Percentiles rank a stretch among this genome's conserved stretches.
Conservation (phyloP, 345 rosid species). For the Hypericum androsaemum region DNA sequence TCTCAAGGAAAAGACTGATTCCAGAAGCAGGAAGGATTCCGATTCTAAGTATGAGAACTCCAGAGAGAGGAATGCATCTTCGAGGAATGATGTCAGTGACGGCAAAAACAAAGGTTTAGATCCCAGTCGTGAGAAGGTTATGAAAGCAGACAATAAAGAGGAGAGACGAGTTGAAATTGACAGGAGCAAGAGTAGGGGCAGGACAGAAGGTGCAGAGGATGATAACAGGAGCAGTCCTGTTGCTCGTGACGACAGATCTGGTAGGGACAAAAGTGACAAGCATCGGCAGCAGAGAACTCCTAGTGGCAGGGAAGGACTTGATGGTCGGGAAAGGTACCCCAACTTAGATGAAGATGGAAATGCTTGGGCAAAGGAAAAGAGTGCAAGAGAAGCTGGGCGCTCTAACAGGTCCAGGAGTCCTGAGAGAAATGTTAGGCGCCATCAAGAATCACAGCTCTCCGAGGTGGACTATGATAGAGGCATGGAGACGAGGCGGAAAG, state of each 20-base stretch:
- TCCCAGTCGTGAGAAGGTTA: constrained; percentile 42
- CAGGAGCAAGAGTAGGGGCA: constrained; percentile 43
- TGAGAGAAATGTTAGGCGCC: constrained; percentile 50
- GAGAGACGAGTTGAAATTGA: constrained; percentile 48
- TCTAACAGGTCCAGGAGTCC: constrained; percentile 71
- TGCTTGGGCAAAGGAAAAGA: constrained; percentile 38
- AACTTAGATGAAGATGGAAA: constrained; percentile 54
- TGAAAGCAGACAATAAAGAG: constrained; percentile 51
- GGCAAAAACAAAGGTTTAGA: constrained; percentile 40
- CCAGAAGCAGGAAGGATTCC: constrained; percentile 49
- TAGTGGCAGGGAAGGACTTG: constrained; percentile 40
- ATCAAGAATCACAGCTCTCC: constrained; percentile 48
- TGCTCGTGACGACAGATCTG: constrained; percentile 37
- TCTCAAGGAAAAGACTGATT: constrained; percentile 38
- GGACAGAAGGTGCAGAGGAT: constrained; percentile 48
- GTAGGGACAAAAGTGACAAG: constrained; percentile 46
- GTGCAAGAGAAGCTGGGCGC: constrained; percentile 36
- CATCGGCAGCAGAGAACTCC: constrained; percentile 47
- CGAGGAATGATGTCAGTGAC: constrained; percentile 48
- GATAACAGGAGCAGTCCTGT: constrained; percentile 56
- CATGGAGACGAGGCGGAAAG: constrained; percentile 29
- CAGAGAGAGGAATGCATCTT: constrained; percentile 37
- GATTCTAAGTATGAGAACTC: constrained; percentile 47
- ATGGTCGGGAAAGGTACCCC: constrained; percentile 38
- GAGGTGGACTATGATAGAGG: constrained; percentile 50